Evolutionary conservation across 2,329 filamentous ascomycete species (phyloP).

Genomic region (Dactylonectria macrodidyma): DNA sequence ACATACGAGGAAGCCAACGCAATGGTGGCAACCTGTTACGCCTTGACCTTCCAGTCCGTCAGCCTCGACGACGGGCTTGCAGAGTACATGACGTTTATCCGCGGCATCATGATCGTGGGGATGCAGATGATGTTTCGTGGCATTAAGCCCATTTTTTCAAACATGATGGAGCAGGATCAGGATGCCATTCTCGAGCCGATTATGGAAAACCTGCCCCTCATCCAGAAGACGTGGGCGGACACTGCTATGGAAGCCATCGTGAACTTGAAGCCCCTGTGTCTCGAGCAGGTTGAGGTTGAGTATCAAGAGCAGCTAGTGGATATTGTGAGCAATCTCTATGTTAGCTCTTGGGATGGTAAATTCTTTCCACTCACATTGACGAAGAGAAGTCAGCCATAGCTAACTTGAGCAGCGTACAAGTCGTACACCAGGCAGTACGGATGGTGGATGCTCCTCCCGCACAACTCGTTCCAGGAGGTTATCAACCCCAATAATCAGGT

Average conservation of each 20-base stretch:
- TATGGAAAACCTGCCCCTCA: slow-evolving; percentile 62
- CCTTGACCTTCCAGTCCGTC: slow-evolving; percentile 72
- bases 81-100: slow-evolving; percentile 74
- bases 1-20: slow-evolving; percentile 71
- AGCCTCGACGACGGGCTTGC: slow-evolving; percentile 70
- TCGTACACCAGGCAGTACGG: slow-evolving; percentile 65
- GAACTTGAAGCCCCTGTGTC: slow-evolving; percentile 61
- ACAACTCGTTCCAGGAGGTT: slow-evolving; percentile 65
- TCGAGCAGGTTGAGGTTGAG: slow-evolving; percentile 58
- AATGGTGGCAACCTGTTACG: slow-evolving; percentile 71
- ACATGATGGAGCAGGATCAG: slow-evolving; percentile 60
- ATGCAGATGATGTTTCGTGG: slow-evolving; percentile 67
- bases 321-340: slow-evolving; percentile 66
- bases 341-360: slow-evolving; percentile 68
- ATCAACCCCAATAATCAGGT: slow-evolving; percentile 63
- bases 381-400: neutral
- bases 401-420: slow-evolving; percentile 60
- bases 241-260: slow-evolving; percentile 61
- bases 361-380: neutral
- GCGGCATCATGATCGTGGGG: slow-evolving; percentile 69
- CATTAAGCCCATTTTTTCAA: slow-evolving; percentile 65
- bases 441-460: slow-evolving; percentile 72
- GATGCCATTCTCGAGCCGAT: slow-evolving; percentile 59
- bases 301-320: slow-evolving; percentile 62
- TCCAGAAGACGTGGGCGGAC: slow-evolving; percentile 62